These are phyloP conservation scores for Testicularia cyperi DNA, from an alignment of 1,284 basidiomycete species.

Conservation along the genomic window DNA sequence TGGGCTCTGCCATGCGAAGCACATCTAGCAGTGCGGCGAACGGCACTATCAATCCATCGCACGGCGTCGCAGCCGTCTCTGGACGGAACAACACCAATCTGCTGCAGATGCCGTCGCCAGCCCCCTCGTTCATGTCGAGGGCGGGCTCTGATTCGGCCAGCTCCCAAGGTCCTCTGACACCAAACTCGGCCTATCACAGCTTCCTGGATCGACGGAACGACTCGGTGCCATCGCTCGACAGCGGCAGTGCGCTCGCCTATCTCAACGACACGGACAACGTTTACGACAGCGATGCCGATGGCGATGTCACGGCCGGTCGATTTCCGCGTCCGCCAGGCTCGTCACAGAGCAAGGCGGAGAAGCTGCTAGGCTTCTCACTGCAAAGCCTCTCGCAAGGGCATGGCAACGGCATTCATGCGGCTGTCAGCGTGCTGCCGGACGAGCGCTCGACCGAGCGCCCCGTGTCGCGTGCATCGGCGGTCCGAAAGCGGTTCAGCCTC, in stretches of 20 bases:
- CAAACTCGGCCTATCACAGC: slow-evolving; percentile 30
- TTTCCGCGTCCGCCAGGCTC: not conserved
- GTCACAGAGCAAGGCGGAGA: not conserved
- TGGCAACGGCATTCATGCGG: slow-evolving; percentile 1
- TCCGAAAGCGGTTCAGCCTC: slow-evolving; percentile 25
- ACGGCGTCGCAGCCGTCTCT: no score
- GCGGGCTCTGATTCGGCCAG: slow-evolving; percentile 33
- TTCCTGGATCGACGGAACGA: slow-evolving; percentile 30
- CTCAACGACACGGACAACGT: slow-evolving; percentile 15
- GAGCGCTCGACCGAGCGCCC: not conserved
- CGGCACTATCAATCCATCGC: no score
- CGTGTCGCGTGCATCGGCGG: no score
- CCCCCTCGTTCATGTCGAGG: slow-evolving; percentile 28
- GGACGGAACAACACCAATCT: not conserved
- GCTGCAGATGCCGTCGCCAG: slow-evolving; percentile 28
- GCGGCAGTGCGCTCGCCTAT: slow-evolving; percentile 10
- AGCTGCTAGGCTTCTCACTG: not conserved
- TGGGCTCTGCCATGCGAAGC: no score
- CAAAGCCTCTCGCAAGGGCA: slow-evolving; percentile 9
- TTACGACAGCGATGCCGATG: slow-evolving; percentile 3
- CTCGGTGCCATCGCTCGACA: slow-evolving; percentile 22
- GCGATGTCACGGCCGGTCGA: not conserved
- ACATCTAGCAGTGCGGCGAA: no score
- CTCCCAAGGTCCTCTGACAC: slow-evolving; percentile 33
- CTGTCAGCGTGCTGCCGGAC: not conserved